Evolutionary conservation across 306 rosid genomes (phyloP), one percentile per base, ranked within the genome.

Genomic region (Cotoneaster glaucophyllus): DNA sequence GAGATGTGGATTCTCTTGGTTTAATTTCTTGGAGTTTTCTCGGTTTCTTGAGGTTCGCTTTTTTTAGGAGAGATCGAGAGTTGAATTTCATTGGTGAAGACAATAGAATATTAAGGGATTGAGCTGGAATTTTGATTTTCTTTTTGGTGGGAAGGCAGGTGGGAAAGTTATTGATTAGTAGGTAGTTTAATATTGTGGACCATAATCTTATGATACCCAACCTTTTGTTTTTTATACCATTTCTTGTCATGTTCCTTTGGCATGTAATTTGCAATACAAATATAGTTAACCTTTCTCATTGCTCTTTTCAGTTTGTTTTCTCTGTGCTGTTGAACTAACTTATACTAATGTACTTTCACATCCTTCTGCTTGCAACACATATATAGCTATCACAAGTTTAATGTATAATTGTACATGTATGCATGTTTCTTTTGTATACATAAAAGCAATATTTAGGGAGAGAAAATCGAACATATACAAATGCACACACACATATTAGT

Each of bases 91-190:
- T 58, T 56, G 66, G 19, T 39, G 57, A 58, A 73, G 43, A 25
- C 41, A 4, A 56, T 5, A 70, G 67, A 61, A 44, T 15, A 50
- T 50, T 50, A 34, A 1, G 71, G 62, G 68, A 69, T 59, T 45
- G 67, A 43, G 65, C 17, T 39, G 74, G 67, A 73, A 78, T 68
- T 75, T 74, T 45, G 62, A 19, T 82, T 61, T 77, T 65, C n/a
- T 61, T 53, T 75, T 78, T 37, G 72, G 87, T 64, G 28, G 48
- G 69, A 71, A 21, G 54, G 70, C 70, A 80, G 67, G 83, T 80
- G 75, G 85, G 82, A 71, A 75, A 81, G 70, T 82, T 85, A 64
- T 76, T 73, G 52, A 53, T 84, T 79, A 70, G 77, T 28, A 28
- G 45, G 5, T 5, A 43, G 43, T 68, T 66, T 17, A 77, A 19